A percentile compares a stretch with the other conserved stretches of the same genome.
phyloP scores from a whole-genome alignment of 495 filamentous ascomycete genomes.

The Platismatia glauca region DNA sequence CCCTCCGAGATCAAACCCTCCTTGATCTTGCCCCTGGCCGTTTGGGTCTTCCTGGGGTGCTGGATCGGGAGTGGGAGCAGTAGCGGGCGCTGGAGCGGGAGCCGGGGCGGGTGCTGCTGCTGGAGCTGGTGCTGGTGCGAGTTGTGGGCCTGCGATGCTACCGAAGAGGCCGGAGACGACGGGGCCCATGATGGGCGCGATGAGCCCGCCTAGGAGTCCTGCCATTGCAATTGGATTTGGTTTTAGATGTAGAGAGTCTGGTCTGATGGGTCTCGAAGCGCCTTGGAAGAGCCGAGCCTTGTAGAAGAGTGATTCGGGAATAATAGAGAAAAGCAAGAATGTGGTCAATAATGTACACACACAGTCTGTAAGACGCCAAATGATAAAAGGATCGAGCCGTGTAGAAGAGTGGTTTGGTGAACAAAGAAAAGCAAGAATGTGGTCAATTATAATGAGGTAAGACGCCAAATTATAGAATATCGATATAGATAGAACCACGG shows the following conservation, averaged over 20 bases:
- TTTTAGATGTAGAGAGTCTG: background rate
- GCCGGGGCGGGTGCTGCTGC: constrained; percentile 2
- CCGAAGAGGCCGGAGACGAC: constrained; percentile 3
- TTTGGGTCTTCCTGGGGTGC: background rate
- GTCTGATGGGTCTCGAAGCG: background rate
- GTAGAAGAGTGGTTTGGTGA: background rate
- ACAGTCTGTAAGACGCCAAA: background rate
- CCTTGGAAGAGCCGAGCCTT: background rate
- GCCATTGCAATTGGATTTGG: constrained; percentile 7
- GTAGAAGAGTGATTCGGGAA: background rate
- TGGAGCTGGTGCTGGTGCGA: background rate
- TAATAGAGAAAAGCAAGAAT: background rate
- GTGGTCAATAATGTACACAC: too few species aligned
- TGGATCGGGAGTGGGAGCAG: background rate
- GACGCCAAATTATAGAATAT: background rate
- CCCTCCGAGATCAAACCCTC: background rate
- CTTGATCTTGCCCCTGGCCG: background rate
- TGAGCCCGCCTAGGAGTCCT: constrained; percentile 9
- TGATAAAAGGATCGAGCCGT: background rate
- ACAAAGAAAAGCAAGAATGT: background rate
- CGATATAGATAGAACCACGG: too few species aligned
- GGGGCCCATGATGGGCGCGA: constrained; percentile 3
- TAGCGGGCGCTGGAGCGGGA: background rate
- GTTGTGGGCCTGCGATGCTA: background rate
- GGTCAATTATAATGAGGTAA: background rate